Conservation (phyloP, 257 asterid genomes). For the Leptodermis oblonga region DNA sequence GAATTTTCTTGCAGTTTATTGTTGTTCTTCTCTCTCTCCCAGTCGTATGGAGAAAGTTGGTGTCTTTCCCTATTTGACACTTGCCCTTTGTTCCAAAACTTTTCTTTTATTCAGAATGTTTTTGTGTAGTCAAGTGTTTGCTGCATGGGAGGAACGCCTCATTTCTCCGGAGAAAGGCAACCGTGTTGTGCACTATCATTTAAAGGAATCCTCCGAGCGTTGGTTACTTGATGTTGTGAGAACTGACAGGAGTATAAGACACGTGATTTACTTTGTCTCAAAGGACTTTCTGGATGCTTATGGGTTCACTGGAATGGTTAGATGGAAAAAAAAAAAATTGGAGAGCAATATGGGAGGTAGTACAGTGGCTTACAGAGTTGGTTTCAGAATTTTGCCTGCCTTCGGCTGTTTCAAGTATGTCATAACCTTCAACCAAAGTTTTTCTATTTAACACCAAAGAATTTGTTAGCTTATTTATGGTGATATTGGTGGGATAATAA, state of each 20-base stretch:
- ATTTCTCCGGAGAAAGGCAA: conserved; percentile 30
- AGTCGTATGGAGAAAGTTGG: not conserved
- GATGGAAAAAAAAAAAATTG: conserved; percentile 36
- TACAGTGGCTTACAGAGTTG: conserved; percentile 33
- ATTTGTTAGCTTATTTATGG: no score
- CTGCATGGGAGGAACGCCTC: conserved; percentile 42
- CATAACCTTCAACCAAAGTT: not conserved
- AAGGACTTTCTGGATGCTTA: conserved; percentile 35
- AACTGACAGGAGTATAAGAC: conserved; percentile 31
- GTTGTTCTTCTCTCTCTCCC: not conserved
- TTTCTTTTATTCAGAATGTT: conserved; percentile 36
- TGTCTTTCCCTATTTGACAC: not conserved
- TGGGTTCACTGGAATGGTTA: conserved; percentile 25
- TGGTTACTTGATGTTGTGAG: conserved; percentile 45
- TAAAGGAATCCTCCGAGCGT: conserved; percentile 28
- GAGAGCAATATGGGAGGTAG: conserved; percentile 35
- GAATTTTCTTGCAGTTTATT: not conserved
- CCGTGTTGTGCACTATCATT: conserved; percentile 34
- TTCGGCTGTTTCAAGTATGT: conserved; percentile 35
- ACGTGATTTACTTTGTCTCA: conserved; percentile 30
- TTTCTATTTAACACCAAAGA: no score
- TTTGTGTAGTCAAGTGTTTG: conserved; percentile 16
- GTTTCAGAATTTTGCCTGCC: conserved; percentile 25
- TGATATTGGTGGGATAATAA: not conserved
- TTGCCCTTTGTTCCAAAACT: not conserved